A percentile compares a stretch with the other conserved stretches of the same genome.
Evolutionary conservation across 2,329 filamentous ascomycete species (phyloP).

Genomic region (Xylariaceae sp.): DNA sequence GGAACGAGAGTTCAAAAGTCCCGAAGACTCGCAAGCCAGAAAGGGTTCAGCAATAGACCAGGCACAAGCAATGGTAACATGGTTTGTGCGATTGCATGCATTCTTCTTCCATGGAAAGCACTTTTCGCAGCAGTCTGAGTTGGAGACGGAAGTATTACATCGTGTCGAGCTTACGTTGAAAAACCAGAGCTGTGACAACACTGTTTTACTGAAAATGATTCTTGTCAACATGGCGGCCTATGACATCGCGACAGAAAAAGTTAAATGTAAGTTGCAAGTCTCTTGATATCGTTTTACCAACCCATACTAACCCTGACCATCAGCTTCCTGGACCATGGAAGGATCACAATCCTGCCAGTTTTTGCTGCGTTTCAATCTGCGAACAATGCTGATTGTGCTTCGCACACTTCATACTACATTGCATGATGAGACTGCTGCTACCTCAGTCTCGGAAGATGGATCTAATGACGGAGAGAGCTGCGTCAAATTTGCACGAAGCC

Average conservation of each 20-base stretch:
- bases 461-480: conserved; percentile 21
- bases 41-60: conserved; percentile 43
- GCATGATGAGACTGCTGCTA: conserved; percentile 39
- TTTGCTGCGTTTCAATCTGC: conserved; percentile 70
- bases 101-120: conserved; percentile 73
- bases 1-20: conserved; percentile 64
- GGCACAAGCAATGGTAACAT: conserved; percentile 62
- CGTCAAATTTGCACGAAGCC: conserved; percentile 33
- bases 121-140: conserved; percentile 69
- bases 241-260: conserved; percentile 58
- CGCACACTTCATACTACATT: conserved; percentile 66
- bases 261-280: conserved; percentile 45
- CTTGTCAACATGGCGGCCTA: conserved; percentile 84
- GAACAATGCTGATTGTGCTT: conserved; percentile 67
- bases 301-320: conserved; percentile 15
- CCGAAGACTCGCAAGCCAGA: conserved; percentile 36
- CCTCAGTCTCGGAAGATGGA: conserved; percentile 21
- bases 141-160: conserved; percentile 80
- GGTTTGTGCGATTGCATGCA: conserved; percentile 83
- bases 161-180: conserved; percentile 70
- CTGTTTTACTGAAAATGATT: conserved; percentile 69
- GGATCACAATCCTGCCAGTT: conserved; percentile 52
- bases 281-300: not conserved
- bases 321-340: conserved; percentile 43
- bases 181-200: conserved; percentile 57